A percentile compares a stretch with the other conserved stretches of the same genome.
phyloP scores from a whole-genome alignment of 1,284 basidiomycete species.

The Lentinula novae-zelandiae region DNA sequence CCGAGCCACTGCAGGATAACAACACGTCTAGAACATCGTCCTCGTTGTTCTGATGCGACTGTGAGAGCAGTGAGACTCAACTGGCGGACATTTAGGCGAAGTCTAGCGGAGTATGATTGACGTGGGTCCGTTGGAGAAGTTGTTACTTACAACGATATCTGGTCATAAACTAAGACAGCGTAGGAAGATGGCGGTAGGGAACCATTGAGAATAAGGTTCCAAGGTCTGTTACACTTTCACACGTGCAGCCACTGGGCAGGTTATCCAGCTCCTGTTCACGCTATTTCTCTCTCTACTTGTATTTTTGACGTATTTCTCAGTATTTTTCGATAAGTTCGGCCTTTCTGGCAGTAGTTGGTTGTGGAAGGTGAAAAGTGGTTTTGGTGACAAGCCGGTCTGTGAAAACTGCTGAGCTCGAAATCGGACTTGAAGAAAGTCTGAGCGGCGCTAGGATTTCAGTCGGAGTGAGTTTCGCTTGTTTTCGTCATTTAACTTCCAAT shows the following conservation, averaged over 20 bases:
- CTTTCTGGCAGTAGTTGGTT: not conserved
- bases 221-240: not conserved
- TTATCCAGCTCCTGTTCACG: not conserved
- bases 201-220: slow-evolving; percentile 6
- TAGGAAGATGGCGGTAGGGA: not conserved
- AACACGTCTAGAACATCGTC: too few relatives aligned
- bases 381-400: not conserved
- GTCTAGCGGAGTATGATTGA: not conserved
- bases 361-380: slow-evolving; percentile 3
- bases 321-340: not conserved
- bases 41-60: too few relatives aligned
- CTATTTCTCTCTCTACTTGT: not conserved
- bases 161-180: not conserved
- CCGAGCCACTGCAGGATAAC: too few relatives aligned
- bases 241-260: not conserved
- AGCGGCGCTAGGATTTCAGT: slow-evolving; percentile 16
- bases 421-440: slow-evolving; percentile 14
- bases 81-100: not conserved
- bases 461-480: slow-evolving; percentile 12
- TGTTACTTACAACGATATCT: not conserved
- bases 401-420: slow-evolving; percentile 14
- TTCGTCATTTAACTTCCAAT: not conserved
- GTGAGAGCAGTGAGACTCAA: too few relatives aligned
- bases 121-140: not conserved
- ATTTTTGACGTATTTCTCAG: not conserved